A percentile compares a stretch with the other conserved stretches of the same genome.
Conservation (phyloP, 2,329 filamentous ascomycete species). For the Pseudogymnoascus pannorum region DNA sequence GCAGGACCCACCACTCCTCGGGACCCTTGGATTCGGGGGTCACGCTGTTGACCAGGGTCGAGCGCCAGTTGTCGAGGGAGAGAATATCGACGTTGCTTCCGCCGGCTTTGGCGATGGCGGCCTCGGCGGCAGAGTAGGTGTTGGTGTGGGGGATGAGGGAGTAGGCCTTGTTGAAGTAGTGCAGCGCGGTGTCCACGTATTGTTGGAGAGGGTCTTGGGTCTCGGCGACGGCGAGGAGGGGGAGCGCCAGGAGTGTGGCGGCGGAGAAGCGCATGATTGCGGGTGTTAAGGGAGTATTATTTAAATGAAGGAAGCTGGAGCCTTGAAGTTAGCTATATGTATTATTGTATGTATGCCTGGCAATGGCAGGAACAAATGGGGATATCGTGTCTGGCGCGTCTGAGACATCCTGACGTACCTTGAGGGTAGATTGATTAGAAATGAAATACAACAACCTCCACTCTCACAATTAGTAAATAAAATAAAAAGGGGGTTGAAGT, state of each 20-base stretch:
- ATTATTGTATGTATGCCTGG: neutral
- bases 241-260: slow-evolving; percentile 45
- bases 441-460: slow-evolving; percentile 2
- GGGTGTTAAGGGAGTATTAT: neutral
- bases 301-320: neutral
- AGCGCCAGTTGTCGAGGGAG: slow-evolving; percentile 63
- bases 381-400: neutral
- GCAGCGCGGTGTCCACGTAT: slow-evolving; percentile 57
- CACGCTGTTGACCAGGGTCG: slow-evolving; percentile 57
- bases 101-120: slow-evolving; percentile 44
- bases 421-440: slow-evolving; percentile 12
- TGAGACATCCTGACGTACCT: neutral
- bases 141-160: slow-evolving; percentile 46
- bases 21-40: slow-evolving; percentile 51
- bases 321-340: neutral
- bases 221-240: slow-evolving; percentile 47
- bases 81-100: slow-evolving; percentile 47
- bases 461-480: slow-evolving; percentile 2
- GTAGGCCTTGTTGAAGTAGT: slow-evolving; percentile 54
- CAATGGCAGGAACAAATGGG: neutral
- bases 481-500: neutral
- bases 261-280: slow-evolving; percentile 50
- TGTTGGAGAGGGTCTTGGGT: slow-evolving; percentile 44
- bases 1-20: slow-evolving; percentile 69
- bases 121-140: slow-evolving; percentile 34